Conservation (phyloP, 305 asterid species). For the Galium porrigens region DNA sequence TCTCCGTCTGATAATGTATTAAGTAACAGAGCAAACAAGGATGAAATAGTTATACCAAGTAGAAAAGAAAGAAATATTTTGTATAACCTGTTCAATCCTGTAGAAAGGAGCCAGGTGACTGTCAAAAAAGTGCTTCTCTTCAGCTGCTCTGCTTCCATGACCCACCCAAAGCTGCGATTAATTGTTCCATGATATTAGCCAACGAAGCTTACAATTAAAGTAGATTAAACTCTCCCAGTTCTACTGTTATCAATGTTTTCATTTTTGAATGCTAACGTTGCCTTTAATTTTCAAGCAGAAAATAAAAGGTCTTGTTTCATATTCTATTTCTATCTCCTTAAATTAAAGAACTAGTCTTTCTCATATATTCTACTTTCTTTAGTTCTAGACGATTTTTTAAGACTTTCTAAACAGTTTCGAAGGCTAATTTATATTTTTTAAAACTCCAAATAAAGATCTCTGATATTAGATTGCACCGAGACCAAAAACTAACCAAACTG, state of each 20-base stretch:
- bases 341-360: not conserved
- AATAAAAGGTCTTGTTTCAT: not conserved
- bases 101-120: conserved; percentile 89
- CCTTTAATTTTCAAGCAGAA: not conserved
- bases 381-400: not conserved
- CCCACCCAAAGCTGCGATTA: conserved; percentile 83
- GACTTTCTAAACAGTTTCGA: not conserved
- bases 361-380: not conserved
- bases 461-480: not conserved
- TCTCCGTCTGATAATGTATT: not conserved
- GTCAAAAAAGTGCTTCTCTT: conserved; percentile 84
- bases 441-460: not conserved
- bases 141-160: conserved; percentile 94
- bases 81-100: conserved; percentile 85
- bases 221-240: not conserved
- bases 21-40: not conserved
- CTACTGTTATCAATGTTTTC: not conserved
- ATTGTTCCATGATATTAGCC: not conserved
- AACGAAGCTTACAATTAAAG: conserved; percentile 10
- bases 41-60: not conserved
- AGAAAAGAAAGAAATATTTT: not conserved
- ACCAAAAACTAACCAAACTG: not conserved
- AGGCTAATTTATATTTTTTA: not conserved
- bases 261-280: not conserved
- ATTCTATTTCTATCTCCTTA: not conserved